Evolutionary conservation across 1,284 basidiomycete species (phyloP).

Genomic region (Trichosporon faecale): DNA sequence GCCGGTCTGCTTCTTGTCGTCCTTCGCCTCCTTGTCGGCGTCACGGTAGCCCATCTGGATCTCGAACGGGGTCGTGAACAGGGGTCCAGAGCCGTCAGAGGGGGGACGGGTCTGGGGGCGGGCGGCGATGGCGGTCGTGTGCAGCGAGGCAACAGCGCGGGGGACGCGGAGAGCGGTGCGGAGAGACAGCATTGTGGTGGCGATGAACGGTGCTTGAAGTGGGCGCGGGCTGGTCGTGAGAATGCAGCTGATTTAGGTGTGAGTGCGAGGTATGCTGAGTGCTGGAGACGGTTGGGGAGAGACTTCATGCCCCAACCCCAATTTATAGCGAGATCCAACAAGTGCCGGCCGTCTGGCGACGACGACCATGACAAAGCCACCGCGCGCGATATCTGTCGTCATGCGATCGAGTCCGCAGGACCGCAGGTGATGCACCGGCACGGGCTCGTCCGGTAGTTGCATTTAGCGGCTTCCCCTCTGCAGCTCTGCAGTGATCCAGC

Average conservation of each 20-base stretch:
- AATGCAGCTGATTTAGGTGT: not conserved
- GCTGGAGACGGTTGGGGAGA: not conserved
- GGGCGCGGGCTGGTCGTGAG: not conserved
- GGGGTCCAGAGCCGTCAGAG: conserved; percentile 3
- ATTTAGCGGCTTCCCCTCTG: not conserved
- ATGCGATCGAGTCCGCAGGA: not conserved
- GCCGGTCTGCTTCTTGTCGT: conserved; percentile 2
- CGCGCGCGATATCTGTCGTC: not conserved
- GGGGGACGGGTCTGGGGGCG: conserved; percentile 3
- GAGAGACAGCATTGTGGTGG: not conserved
- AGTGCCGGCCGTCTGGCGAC: conserved; percentile 1
- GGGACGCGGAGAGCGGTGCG: not conserved
- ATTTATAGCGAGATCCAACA: conserved; percentile 1
- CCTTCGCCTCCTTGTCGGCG: not conserved
- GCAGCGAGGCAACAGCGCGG: not conserved
- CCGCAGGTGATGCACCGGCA: not conserved
- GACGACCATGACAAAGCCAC: not conserved
- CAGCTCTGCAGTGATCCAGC: not conserved
- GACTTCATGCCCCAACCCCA: not conserved
- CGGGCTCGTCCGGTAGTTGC: not conserved
- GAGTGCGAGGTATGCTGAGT: not conserved
- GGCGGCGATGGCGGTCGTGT: not conserved
- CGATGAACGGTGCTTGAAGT: not conserved
- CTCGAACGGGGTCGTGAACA: conserved; percentile 10
- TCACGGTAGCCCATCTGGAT: conserved; percentile 6